Evolutionary conservation across 805 yeast species (phyloP).

Genomic region (Yarrowia sp.): DNA sequence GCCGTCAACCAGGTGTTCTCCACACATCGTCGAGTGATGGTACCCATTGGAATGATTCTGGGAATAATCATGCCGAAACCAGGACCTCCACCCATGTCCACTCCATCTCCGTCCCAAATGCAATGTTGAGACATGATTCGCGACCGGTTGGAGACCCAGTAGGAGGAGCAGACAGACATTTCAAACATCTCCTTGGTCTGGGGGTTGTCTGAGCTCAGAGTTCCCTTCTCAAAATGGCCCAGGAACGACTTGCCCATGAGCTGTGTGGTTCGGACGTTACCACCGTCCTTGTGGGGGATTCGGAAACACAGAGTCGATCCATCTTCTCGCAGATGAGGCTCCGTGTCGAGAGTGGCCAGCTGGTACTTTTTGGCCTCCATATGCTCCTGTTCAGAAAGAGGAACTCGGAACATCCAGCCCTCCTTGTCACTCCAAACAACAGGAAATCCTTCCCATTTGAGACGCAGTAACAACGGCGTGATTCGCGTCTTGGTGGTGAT

Average conservation of each 20-base stretch:
- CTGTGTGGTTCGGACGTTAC: slow-evolving; percentile 63
- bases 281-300: slow-evolving; percentile 87
- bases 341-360: slow-evolving; percentile 27
- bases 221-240: slow-evolving; percentile 66
- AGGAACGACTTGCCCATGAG: slow-evolving; percentile 75
- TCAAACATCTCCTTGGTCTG: slow-evolving; percentile 73
- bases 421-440: slow-evolving; percentile 69
- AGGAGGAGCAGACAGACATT: slow-evolving; percentile 76
- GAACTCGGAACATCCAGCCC: slow-evolving; percentile 89
- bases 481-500: slow-evolving; percentile 70
- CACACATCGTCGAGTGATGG: slow-evolving; percentile 92
- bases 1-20: slow-evolving; percentile 98
- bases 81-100: slow-evolving; percentile 5
- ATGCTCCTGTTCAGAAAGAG: slow-evolving; percentile 36
- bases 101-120: slow-evolving; percentile 45
- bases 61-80: slow-evolving; percentile 76
- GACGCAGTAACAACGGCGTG: slow-evolving; percentile 68
- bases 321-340: slow-evolving; percentile 36
- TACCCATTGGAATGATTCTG: slow-evolving; percentile 86
- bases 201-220: slow-evolving; percentile 64
- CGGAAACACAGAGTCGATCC: slow-evolving; percentile 47
- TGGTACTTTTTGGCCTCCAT: slow-evolving; percentile 35
- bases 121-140: slow-evolving; percentile 84
- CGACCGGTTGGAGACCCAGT: slow-evolving; percentile 90
- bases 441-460: slow-evolving; percentile 84